phyloP scores from a whole-genome alignment of 2,329 filamentous ascomycete species.

The Colletotrichum tabaci region DNA sequence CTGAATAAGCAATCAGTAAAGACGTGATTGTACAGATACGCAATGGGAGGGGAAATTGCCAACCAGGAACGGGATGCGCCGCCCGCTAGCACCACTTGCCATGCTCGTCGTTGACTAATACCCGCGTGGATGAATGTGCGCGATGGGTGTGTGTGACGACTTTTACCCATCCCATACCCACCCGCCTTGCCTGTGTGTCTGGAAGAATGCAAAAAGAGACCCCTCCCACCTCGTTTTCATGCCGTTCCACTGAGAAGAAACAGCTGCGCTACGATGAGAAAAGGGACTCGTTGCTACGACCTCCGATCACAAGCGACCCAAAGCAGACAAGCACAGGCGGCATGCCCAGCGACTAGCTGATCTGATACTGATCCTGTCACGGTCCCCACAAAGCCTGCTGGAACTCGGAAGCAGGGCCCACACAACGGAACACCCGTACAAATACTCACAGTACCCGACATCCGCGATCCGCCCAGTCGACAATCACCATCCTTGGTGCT shows the following conservation, averaged over 20 bases:
- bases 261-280: conserved; percentile 11
- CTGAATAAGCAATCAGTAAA: conserved; percentile 30
- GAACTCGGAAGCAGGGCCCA: conserved; percentile 37
- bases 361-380: conserved; percentile 7
- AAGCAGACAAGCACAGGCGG: conserved; percentile 2
- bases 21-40: not conserved
- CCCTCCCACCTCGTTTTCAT: not conserved
- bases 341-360: not conserved
- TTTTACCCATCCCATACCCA: conserved; percentile 2
- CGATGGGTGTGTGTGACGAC: conserved; percentile 2
- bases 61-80: conserved; percentile 20
- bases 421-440: conserved; percentile 15
- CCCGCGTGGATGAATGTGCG: not conserved
- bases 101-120: conserved; percentile 29
- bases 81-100: not conserved
- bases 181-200: not conserved
- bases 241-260: not conserved
- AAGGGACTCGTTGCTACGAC: conserved; percentile 3
- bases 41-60: not conserved
- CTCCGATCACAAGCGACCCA: conserved; percentile 12
- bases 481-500: not conserved
- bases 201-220: not conserved
- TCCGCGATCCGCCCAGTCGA: conserved; percentile 13
- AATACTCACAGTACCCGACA: conserved; percentile 36
- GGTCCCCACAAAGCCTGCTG: conserved; percentile 27